Percentiles rank a stretch among this genome's conserved stretches.
Conservation (phyloP, 2,329 filamentous ascomycete genomes). For the Tolypocladium ovalisporum region DNA sequence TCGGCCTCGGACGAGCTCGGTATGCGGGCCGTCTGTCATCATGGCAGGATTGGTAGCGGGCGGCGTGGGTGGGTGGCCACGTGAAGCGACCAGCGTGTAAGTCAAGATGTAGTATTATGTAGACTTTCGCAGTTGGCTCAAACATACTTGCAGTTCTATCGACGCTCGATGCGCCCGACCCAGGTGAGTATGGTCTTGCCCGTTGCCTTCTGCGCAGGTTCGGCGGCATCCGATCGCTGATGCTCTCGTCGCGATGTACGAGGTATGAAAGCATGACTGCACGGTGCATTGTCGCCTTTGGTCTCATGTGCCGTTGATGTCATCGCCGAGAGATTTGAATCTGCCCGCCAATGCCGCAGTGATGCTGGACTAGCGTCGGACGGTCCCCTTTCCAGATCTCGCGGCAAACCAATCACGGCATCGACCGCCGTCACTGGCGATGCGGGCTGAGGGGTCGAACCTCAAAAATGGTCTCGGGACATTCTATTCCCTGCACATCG, state of each 20-base stretch:
- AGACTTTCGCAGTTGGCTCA: neutral
- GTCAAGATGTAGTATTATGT: neutral
- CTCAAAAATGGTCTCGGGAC: neutral
- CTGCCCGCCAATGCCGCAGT: neutral
- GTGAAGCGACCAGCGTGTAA: neutral
- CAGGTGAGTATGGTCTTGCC: too few species aligned
- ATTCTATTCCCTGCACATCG: too few species aligned
- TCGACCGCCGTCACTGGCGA: neutral
- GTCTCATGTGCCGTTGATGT: too few species aligned
- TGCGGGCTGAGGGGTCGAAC: neutral
- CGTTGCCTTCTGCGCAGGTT: too few species aligned
- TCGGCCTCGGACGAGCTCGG: neutral
- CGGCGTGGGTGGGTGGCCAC: neutral
- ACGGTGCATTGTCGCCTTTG: too few species aligned
- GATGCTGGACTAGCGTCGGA: neutral
- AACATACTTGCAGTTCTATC: too few species aligned
- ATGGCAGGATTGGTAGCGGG: neutral
- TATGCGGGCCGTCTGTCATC: neutral
- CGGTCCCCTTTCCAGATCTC: neutral
- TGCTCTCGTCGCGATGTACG: neutral
- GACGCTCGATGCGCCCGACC: too few species aligned
- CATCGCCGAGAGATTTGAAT: too few species aligned
- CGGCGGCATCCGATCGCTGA: neutral
- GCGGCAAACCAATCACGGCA: neutral
- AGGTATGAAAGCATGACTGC: too few species aligned